Evolutionary conservation across 2,329 filamentous ascomycete species (phyloP), one percentile per base, ranked within the genome.

Genomic region (Aspergillus costaricaensis): DNA sequence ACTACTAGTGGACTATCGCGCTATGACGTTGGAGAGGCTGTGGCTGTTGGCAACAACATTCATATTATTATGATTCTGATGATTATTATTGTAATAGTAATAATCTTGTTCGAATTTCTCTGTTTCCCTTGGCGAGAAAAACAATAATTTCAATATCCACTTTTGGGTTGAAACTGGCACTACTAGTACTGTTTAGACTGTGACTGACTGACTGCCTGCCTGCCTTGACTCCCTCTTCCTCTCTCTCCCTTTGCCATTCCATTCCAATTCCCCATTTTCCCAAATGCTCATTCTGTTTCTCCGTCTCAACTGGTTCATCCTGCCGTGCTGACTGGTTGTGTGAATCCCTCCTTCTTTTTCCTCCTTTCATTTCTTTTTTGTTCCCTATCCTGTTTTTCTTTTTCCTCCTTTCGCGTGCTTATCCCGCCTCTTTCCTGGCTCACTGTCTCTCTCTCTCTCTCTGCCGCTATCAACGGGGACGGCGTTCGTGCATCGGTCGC

Each of bases 401-500:
- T 52, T 27, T 3, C 25, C 52, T 58, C 32, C 38, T 57, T 39
- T 57, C 52, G 48, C 51, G 48, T 48, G 48, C 55, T 58, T 51
- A 36, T 39, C 53, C 30, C 43, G 48, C 39, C 23, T 48, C 36
- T 32, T 12, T 12, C 25, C 49, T 54, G 19, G 43, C 49, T 39
- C 17, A 17, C 15, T 19, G 41, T 25, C 30, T 38, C 17, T 47
- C 38, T 32, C 53, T n/a, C n/a, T n/a, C 38, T 23, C 38, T 32
- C 53, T 57, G 47, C 50, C 60, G 53, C 57, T 53, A 57, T 55
- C 57, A 32, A 38, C 49, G 38, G 49, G 32, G 48, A 48, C 32
- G 19, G 19, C 44, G 19, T 30, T 50, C 44, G 55, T 62, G 57
- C 60, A 62, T 50, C 55, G 58, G 62, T 62, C 60, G 60, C 62